Base-by-base conservation (phyloP, 192 early-diverging fungal species). In the Coemansia aciculifera region DNA sequence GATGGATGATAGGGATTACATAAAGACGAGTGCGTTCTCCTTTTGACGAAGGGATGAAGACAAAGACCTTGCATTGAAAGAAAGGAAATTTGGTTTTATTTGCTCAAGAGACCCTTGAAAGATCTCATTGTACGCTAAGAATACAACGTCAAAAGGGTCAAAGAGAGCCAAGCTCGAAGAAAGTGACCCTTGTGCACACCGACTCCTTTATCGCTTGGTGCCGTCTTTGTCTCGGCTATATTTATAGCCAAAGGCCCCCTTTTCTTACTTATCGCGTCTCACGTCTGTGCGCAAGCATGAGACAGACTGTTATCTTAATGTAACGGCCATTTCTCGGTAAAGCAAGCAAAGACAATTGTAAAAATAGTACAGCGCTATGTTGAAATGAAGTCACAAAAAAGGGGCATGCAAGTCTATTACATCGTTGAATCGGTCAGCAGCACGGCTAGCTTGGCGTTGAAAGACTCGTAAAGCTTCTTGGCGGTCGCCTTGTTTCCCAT, bases 401-500 rank as follows among this genome's bases (percentile, higher is more conserved):
- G 34, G 10, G 37, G 24, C 51, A 57, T 42, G 11, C 12, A 36
- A 38, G 5, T 37, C 34, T 24, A 38, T 72, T 61, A 60, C 19
- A 80, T 48, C 5, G 49, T 56, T 1, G 69, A 62, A 40, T 64
- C 74, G 9, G 69, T 27, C 63, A 81, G 71, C 63, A 83, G 62
- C 19, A 70, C 67, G 11, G 74, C 43, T 34, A 83, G 68, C 57
- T 77, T 76, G 6, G 68, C 46, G 66, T 83, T 83, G 59, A 83
- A 83, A n/a, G 80, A 83, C 65, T 77, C 69, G 59, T 73, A 83
- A 23, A 83, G 62, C 65, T 74, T 54, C 59, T 71, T 74, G 34
- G 80, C 80, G 61, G 71, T 54, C 17, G 67, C 57, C 60, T 83
- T 76, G 60, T 66, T 83, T 36, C 75, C 75, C 75, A 83, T 77